These are phyloP conservation scores for Talaromyces sp. DNA, from an alignment of 2,329 filamentous ascomycete species.

Conservation along the genomic window DNA sequence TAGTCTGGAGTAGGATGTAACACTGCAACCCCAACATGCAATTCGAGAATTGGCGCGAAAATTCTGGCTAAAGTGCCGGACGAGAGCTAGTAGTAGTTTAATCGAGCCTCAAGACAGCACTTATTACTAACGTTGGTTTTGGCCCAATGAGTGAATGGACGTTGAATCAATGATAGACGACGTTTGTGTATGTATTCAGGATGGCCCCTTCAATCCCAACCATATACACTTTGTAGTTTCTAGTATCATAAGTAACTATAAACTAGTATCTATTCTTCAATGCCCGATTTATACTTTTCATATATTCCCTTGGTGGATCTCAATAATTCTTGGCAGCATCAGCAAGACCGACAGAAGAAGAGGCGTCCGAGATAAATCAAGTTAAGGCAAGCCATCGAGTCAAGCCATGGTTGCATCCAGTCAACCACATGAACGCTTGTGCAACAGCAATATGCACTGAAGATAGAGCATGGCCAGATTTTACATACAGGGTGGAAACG, in stretches of 20 bases:
- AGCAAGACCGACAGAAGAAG: not conserved
- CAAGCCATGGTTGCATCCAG: slow-evolving; percentile 2
- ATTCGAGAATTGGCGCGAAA: not conserved
- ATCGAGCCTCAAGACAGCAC: not conserved
- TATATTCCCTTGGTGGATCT: not conserved
- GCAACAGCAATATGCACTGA: not conserved
- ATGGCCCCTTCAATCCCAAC: not conserved
- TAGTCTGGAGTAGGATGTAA: not conserved
- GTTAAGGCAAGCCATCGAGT: slow-evolving; percentile 4
- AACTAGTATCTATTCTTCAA: not conserved
- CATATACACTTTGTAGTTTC: not conserved
- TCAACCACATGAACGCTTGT: slow-evolving; percentile 1
- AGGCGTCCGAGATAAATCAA: not conserved
- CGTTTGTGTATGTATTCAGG: not conserved
- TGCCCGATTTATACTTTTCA: not conserved
- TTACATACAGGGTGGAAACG: not conserved
- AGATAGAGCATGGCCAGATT: not conserved
- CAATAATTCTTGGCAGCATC: not conserved
- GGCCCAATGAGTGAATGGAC: not conserved
- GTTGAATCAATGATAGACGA: too few relatives aligned
- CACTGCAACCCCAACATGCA: not conserved
- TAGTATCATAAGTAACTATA: not conserved
- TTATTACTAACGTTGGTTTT: not conserved
- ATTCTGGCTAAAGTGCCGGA: not conserved
- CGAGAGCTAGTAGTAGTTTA: not conserved